Percentiles rank a stretch among this genome's conserved stretches.
phyloP scores from a whole-genome alignment of 306 rosid genomes.

The Fagus crenata region DNA sequence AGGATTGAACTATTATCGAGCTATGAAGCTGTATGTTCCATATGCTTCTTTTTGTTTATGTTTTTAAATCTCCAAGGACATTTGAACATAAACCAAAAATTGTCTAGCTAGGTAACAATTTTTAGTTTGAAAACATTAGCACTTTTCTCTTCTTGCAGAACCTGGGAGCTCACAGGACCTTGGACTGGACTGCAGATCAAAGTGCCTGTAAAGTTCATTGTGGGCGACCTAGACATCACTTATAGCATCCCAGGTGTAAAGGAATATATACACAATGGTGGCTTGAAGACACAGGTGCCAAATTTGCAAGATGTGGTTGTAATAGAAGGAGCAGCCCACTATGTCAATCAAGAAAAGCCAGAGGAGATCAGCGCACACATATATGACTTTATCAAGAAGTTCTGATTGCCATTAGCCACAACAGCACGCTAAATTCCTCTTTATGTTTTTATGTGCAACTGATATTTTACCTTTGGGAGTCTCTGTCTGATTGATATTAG shows the following conservation, averaged over 20 bases:
- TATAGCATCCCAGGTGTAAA: conserved; percentile 60
- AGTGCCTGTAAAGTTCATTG: conserved; percentile 63
- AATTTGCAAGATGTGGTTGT: conserved; percentile 57
- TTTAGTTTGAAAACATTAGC: conserved; percentile 7
- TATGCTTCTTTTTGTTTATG: neutral
- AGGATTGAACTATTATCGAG: conserved; percentile 75
- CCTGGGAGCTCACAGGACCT: conserved; percentile 70
- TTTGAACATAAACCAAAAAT: no score
- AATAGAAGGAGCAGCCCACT: conserved; percentile 64
- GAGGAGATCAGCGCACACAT: conserved; percentile 51
- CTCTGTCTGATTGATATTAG: neutral
- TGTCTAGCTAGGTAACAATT: neutral
- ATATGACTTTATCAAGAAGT: conserved; percentile 61
- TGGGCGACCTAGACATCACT: conserved; percentile 58
- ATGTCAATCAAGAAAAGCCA: conserved; percentile 57
- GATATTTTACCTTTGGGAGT: neutral
- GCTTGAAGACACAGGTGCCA: conserved; percentile 56
- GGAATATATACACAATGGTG: conserved; percentile 55
- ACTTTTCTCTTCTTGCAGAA: conserved; percentile 46
- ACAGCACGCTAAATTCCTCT: no score
- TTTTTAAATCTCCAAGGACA: neutral
- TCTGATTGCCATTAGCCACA: conserved; percentile 23
- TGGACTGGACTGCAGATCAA: conserved; percentile 69
- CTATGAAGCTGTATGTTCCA: conserved; percentile 49
- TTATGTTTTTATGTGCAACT: neutral